Evolutionary conservation across 352 stramenopile species (phyloP), one percentile per base, ranked within the genome.

Genomic region (Pythium coloratum): DNA sequence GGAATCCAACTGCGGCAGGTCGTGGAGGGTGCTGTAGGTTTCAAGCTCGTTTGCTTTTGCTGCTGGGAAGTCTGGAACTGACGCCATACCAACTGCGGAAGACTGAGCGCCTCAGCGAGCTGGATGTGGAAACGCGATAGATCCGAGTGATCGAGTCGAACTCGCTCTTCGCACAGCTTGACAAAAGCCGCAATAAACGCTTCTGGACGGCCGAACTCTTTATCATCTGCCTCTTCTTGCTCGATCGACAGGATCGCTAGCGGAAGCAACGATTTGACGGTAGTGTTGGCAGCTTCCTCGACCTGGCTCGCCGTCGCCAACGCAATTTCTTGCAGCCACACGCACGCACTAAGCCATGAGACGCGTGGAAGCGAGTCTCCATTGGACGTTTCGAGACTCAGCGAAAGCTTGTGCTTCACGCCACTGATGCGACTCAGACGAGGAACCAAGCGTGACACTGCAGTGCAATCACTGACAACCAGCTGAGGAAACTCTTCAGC

Each of bases 41-140:
- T 50, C 2, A 34, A 50, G 28, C 33, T 30, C 14, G 44, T 53
- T 32, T 33, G 55, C 30, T 71, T 28, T 44, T 82, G 73, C 36
- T 20, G 36, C 50, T 60, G 20, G 8, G 26, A 13, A 24, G 40
- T 54, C 16, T 47, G 24, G 20, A 46, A 66, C 76, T 58, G 64
- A 58, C 72, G 72, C 30, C 59, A 73, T 2, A 76, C 70, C 40
- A 76, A 46, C 14, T 90, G 76, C 3, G 78, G 66, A 34, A 84
- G 78, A 64, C 78, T 86, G 14, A 90, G 57, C 16, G 71, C 66
- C 67, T 90, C 77, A 24, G 77, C 65, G 1, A 90, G 55, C 36
- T 67, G 56, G 70, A 84, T 77, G 32, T 78, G 47, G 47, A 88
- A 38, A 33, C 46, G 53, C 28, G 6, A 67, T 58, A 38, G 44